phyloP scores from a whole-genome alignment of 176 grass and related monocot genomes.

The Lolium perenne region DNA sequence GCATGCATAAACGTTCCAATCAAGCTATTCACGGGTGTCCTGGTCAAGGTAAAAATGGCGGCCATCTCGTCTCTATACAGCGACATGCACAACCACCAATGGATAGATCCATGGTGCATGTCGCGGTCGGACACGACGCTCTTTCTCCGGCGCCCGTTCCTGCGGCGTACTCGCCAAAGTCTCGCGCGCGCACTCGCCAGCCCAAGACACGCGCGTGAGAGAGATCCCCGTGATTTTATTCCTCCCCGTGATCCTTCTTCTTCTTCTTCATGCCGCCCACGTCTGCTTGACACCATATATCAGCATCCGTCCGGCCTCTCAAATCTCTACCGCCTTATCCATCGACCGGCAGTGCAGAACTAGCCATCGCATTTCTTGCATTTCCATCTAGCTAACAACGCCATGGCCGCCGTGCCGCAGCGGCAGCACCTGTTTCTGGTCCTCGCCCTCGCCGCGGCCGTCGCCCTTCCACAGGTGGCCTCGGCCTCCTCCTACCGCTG shows the following conservation, averaged over 20 bases:
- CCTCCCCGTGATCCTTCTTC: background rate
- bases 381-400: no score
- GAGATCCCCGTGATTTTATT: background rate
- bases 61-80: no score
- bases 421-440: background rate
- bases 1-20: no score
- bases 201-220: no score
- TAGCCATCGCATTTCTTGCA: no score
- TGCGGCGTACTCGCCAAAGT: background rate
- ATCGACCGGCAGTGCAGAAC: background rate
- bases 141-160: no score
- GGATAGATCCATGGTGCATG: background rate
- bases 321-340: background rate
- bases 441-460: background rate
- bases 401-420: background rate
- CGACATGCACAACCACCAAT: no score
- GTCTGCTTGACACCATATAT: background rate
- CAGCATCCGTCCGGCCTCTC: background rate
- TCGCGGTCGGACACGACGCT: no score
- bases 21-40: no score
- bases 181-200: background rate
- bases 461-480: background rate
- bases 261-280: background rate
- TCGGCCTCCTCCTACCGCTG: conserved; percentile 2
- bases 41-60: no score